These are phyloP conservation scores for Starmera dryadoides DNA, from an alignment of 805 yeast genomes.

Conservation along the genomic window DNA sequence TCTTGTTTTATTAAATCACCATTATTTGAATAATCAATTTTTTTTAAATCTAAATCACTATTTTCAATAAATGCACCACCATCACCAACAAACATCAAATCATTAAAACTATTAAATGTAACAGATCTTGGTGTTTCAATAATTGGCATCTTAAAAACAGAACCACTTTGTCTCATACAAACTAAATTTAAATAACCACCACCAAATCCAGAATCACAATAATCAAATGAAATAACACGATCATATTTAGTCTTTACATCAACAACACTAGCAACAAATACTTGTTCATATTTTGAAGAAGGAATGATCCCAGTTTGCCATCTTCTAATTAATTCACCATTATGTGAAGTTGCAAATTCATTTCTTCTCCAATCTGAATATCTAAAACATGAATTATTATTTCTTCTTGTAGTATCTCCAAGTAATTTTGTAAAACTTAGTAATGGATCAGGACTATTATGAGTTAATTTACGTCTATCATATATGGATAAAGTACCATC, in stretches of 20 bases:
- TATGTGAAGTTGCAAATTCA: conserved; percentile 74
- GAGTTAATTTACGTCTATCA: conserved; percentile 60
- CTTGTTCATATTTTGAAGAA: conserved; percentile 37
- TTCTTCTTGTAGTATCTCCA: conserved; percentile 53
- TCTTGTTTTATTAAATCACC: not conserved
- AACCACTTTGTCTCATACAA: conserved; percentile 89
- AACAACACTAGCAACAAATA: conserved; percentile 69
- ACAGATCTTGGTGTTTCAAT: conserved; percentile 57
- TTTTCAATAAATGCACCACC: conserved; percentile 37
- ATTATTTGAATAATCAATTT: conserved; percentile 8
- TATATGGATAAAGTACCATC: conserved; percentile 81
- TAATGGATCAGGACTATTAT: conserved; percentile 44
- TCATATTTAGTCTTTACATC: conserved; percentile 74
- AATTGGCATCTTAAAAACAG: conserved; percentile 73
- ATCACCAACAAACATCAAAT: conserved; percentile 52
- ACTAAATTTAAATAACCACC: conserved; percentile 43
- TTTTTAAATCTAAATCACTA: conserved; percentile 19
- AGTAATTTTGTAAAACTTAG: conserved; percentile 54
- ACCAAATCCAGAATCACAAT: conserved; percentile 20
- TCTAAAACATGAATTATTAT: conserved; percentile 57
- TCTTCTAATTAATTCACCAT: conserved; percentile 69
- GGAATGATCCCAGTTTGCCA: conserved; percentile 71
- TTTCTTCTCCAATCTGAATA: conserved; percentile 59
- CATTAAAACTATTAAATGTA: conserved; percentile 63
- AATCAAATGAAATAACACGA: conserved; percentile 80